These are phyloP conservation scores for Mycena metata DNA, from an alignment of 768 basidiomycete species.

Conservation along the genomic window DNA sequence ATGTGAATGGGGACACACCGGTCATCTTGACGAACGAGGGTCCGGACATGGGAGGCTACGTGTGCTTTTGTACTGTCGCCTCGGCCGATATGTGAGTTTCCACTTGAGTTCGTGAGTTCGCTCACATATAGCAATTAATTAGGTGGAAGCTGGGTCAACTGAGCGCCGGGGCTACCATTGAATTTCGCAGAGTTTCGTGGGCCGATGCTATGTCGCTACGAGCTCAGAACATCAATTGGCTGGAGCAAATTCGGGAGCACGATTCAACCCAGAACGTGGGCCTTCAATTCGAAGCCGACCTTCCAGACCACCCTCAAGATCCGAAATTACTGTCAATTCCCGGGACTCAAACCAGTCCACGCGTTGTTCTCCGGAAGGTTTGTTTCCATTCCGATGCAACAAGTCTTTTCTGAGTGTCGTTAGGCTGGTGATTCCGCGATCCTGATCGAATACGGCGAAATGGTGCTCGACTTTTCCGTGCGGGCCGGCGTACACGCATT, in stretches of 20 bases:
- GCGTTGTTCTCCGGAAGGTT: slow-evolving; percentile 69
- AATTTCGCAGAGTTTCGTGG: slow-evolving; percentile 66
- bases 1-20: slow-evolving; percentile 79
- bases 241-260: slow-evolving; percentile 39
- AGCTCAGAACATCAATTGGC: slow-evolving; percentile 46
- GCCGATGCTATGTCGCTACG: slow-evolving; percentile 49
- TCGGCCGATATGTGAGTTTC: slow-evolving; percentile 62
- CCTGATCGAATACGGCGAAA: slow-evolving; percentile 71
- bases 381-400: slow-evolving; percentile 4
- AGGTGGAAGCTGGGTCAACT: slow-evolving; percentile 82
- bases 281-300: neutral
- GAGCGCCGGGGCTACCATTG: slow-evolving; percentile 66
- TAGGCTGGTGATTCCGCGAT: slow-evolving; percentile 77
- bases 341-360: slow-evolving; percentile 41
- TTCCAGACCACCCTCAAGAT: slow-evolving; percentile 41
- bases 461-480: slow-evolving; percentile 64
- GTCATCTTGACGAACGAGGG: slow-evolving; percentile 74
- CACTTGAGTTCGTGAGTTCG: neutral
- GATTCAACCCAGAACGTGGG: neutral
- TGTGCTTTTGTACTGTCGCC: slow-evolving; percentile 68
- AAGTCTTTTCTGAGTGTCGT: neutral
- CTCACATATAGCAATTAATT: neutral
- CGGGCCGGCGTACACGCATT: slow-evolving; percentile 73
- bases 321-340: slow-evolving; percentile 55
- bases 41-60: slow-evolving; percentile 74